These are phyloP conservation scores for Schoenoplectus tabernaemontani DNA, from an alignment of 202 grass and related monocot species.

Conservation along the genomic window DNA sequence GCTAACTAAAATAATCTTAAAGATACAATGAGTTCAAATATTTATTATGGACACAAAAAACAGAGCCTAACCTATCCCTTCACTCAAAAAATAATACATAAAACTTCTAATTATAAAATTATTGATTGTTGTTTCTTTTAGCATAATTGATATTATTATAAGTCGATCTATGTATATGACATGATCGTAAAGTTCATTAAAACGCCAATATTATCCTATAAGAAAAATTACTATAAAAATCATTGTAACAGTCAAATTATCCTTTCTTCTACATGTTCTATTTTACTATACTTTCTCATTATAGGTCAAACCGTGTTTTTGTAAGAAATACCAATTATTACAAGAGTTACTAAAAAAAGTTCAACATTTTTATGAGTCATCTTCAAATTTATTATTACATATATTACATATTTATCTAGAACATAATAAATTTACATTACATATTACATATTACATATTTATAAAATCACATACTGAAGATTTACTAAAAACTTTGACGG, in stretches of 20 bases:
- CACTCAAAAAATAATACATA: neutral
- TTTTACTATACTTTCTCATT: too few species aligned
- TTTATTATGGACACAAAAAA: too few species aligned
- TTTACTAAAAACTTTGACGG: neutral
- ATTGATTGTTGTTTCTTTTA: neutral
- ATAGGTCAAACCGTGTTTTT: too few species aligned
- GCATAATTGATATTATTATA: neutral
- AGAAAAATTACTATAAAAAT: neutral
- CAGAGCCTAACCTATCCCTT: too few species aligned
- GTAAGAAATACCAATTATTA: too few species aligned
- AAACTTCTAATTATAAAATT: neutral
- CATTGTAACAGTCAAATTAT: neutral
- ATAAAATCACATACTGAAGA: neutral
- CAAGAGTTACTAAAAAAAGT: neutral
- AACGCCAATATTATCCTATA: neutral
- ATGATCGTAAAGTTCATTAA: neutral
- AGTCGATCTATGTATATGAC: neutral
- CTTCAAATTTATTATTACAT: neutral
- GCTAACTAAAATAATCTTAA: too few species aligned
- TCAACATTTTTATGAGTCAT: neutral
- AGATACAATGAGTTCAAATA: too few species aligned
- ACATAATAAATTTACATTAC: too few species aligned
- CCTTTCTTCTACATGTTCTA: neutral
- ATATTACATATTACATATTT: neutral
- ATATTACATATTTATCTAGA: too few species aligned